Percentiles rank a stretch among this genome's conserved stretches.
Conservation (phyloP, 495 filamentous ascomycete species). For the Stereocaulon alpinum region DNA sequence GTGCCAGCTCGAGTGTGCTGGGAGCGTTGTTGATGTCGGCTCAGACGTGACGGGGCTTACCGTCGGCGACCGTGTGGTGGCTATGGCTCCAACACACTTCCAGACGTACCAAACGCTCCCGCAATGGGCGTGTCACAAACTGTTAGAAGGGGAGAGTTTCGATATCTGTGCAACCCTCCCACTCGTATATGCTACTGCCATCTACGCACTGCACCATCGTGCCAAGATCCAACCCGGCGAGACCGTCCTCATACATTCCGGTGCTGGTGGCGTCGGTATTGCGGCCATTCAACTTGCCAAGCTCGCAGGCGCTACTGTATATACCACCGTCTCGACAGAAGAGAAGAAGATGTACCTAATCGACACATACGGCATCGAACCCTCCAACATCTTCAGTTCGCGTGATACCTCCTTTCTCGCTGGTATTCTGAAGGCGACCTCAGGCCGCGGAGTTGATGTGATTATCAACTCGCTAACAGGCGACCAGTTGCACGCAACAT, state of each 20-base stretch:
- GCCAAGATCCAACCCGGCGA: conserved; percentile 27
- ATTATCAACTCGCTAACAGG: background rate
- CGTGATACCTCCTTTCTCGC: too few species aligned
- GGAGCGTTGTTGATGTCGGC: conserved; percentile 9
- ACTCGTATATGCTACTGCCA: conserved; percentile 25
- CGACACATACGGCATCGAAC: too few species aligned
- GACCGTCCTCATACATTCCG: conserved; percentile 33
- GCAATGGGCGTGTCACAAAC: conserved; percentile 10
- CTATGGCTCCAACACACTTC: conserved; percentile 13
- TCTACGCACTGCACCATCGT: conserved; percentile 27
- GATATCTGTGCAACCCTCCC: conserved; percentile 23
- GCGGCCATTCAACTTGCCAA: conserved; percentile 17
- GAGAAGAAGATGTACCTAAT: too few species aligned
- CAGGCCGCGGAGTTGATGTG: conserved; percentile 8
- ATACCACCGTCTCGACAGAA: too few species aligned
- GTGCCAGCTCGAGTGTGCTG: conserved; percentile 8
- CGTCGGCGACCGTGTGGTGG: conserved; percentile 17
- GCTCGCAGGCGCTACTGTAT: conserved; percentile 18
- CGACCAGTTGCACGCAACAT: conserved; percentile 4
- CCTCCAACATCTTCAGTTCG: too few species aligned
- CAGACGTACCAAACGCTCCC: conserved; percentile 8
- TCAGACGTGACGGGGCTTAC: background rate
- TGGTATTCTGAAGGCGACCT: background rate
- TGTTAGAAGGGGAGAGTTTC: conserved; percentile 3
- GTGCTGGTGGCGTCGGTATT: conserved; percentile 25